Evolutionary conservation across 768 basidiomycete species (phyloP), one percentile per base, ranked within the genome.

Genomic region (Hemileccinum impolitum): DNA sequence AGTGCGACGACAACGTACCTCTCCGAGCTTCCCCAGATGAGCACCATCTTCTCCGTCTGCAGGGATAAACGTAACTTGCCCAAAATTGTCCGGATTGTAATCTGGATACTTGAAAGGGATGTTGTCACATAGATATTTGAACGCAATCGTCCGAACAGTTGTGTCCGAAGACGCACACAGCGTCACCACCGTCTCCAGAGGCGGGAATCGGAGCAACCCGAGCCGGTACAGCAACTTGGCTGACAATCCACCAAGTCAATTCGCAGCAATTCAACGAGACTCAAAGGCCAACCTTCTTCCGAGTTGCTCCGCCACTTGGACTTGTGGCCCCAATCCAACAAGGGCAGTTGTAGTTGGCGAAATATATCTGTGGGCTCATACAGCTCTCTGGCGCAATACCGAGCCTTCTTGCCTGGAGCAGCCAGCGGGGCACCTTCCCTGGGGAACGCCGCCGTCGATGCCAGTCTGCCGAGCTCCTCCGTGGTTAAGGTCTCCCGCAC

Each of bases 71-170:
- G 86, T 72, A 9, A 87, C 61, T 21, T 82, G 70, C 4, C 72
- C 67, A 54, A 81, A 87, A 12, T 75, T 60, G 13, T 70, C 62
- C n/a, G 80, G 74, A 38, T 79, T 71, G 54, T 88, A 87, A 35
- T 79, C 70, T 2, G 67, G 60, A 60, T 89, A 94, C 48, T 78
- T 77, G 1, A 70, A 73, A 8, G 72, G 62, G 25, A 85, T 73
- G 58, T 94, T 87, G 43, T 90, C 84, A 39, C 94, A 68, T 28
- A 97, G 75, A 69, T 95, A 98, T 48, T 83, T 82, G 47, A 97
- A 72, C 0, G 93, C 92, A 10, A 70, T 66, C 6, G 71, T 58
- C n/a, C 81, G 80, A 32, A 79, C 65, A 58, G 75, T 59, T 6
- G 69, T 46, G 53, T 86, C 76, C 3, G 72, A 52, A 23, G 76